phyloP scores from a whole-genome alignment of 306 rosid genomes.

The Medicago ruthenica region DNA sequence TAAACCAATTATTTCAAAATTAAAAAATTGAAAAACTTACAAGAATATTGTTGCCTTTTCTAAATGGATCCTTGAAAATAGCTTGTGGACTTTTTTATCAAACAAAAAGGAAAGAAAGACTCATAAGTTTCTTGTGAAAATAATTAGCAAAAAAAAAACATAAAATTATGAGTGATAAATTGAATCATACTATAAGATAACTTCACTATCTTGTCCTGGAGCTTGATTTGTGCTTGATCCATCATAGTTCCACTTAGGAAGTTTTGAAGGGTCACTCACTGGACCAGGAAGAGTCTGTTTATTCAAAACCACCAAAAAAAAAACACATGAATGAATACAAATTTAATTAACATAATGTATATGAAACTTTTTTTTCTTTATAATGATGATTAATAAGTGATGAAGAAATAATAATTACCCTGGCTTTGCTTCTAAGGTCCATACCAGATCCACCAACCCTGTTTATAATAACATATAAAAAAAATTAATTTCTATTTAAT shows the following conservation, averaged over 20 bases:
- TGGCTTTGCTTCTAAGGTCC: constrained; percentile 75
- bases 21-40: constrained; percentile 42
- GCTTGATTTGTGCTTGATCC: constrained; percentile 82
- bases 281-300: constrained; percentile 64
- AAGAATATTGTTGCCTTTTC: constrained; percentile 66
- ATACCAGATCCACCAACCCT: constrained; percentile 84
- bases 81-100: constrained; percentile 64
- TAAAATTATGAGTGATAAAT: not conserved
- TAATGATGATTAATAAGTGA: not conserved
- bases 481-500: not conserved
- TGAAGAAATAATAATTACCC: constrained; percentile 44
- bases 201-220: constrained; percentile 76
- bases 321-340: not conserved
- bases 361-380: not conserved
- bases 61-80: constrained; percentile 71
- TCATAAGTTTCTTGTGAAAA: constrained; percentile 17
- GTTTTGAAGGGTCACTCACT: constrained; percentile 65
- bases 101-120: not conserved
- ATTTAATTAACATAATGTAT: not conserved
- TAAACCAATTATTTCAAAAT: not conserved
- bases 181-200: constrained; percentile 61
- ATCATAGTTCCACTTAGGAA: constrained; percentile 49
- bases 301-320: not conserved
- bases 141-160: not conserved
- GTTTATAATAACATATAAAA: constrained; percentile 14